Evolutionary conservation across 1,284 basidiomycete genomes (phyloP).

Genomic region (Kalmanozyma brasiliensis): DNA sequence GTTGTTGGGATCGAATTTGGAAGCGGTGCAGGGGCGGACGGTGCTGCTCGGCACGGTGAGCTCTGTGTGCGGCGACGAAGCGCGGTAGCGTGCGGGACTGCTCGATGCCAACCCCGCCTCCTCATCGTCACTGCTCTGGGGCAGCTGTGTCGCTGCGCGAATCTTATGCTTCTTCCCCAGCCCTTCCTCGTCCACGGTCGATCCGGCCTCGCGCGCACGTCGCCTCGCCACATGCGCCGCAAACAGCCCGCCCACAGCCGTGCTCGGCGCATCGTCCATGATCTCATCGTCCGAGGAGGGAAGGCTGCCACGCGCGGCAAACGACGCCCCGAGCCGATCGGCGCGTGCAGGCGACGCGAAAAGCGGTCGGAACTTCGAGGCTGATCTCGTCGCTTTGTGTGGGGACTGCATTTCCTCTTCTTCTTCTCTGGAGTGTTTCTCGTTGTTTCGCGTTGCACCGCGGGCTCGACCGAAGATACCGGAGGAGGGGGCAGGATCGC

Average conservation of each 20-base stretch:
- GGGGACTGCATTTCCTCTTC: slow-evolving; percentile 11
- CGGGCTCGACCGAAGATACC: slow-evolving; percentile 9
- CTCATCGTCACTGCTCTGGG: slow-evolving; percentile 14
- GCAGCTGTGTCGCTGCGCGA: slow-evolving; percentile 3
- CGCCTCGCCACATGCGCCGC: slow-evolving; percentile 27
- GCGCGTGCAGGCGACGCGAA: slow-evolving; percentile 36
- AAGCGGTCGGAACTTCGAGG: slow-evolving; percentile 25
- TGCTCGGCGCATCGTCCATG: slow-evolving; percentile 13
- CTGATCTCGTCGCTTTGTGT: neutral
- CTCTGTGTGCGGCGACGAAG: slow-evolving; percentile 32
- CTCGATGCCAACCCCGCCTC: slow-evolving; percentile 1
- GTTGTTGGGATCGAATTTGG: neutral
- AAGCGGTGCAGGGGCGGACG: slow-evolving; percentile 2
- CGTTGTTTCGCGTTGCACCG: no score
- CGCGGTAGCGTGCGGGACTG: slow-evolving; percentile 14
- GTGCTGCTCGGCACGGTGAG: slow-evolving; percentile 30
- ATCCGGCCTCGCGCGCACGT: slow-evolving; percentile 15
- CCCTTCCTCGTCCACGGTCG: neutral
- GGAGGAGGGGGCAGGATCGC: slow-evolving; percentile 2
- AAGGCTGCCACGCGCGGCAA: neutral
- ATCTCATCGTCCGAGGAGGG: slow-evolving; percentile 9
- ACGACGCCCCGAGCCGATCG: slow-evolving; percentile 4
- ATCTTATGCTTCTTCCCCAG: slow-evolving; percentile 22
- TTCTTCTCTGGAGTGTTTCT: no score
- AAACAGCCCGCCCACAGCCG: slow-evolving; percentile 29